Percentiles rank a stretch among this genome's conserved stretches.
These are phyloP conservation scores for Lasiosphaeria ovina DNA, from an alignment of 495 filamentous ascomycete genomes.

Conservation along the genomic window DNA sequence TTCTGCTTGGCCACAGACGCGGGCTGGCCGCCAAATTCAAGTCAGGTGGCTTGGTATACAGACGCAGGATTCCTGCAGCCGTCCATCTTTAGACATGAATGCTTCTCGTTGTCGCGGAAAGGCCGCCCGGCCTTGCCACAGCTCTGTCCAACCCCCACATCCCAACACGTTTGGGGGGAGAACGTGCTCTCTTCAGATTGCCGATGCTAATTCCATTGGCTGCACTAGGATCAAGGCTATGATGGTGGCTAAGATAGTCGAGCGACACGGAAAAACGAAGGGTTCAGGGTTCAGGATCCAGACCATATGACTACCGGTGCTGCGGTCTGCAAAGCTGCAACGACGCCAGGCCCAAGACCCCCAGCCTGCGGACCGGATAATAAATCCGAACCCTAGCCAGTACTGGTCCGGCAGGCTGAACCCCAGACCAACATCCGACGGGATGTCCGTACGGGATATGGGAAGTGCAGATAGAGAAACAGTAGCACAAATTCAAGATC, in stretches of 20 bases:
- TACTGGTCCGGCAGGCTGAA: too few species aligned
- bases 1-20: not conserved
- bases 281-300: too few species aligned
- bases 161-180: not conserved
- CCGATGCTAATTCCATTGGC: not conserved
- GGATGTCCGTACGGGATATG: too few species aligned
- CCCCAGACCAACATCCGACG: too few species aligned
- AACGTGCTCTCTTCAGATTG: conserved; percentile 1
- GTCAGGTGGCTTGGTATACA: not conserved
- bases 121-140: not conserved
- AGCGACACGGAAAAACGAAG: too few species aligned
- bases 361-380: too few species aligned
- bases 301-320: too few species aligned
- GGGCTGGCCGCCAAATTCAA: not conserved
- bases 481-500: not conserved
- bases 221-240: too few species aligned
- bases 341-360: too few species aligned
- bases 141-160: not conserved
- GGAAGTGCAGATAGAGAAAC: not conserved
- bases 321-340: too few species aligned
- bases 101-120: not conserved
- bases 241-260: too few species aligned
- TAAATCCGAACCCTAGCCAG: too few species aligned
- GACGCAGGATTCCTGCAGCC: not conserved
- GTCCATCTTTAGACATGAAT: conserved; percentile 1